Base-by-base conservation (phyloP, 2,329 filamentous ascomycete genomes). In the Fusarium metavorans region DNA sequence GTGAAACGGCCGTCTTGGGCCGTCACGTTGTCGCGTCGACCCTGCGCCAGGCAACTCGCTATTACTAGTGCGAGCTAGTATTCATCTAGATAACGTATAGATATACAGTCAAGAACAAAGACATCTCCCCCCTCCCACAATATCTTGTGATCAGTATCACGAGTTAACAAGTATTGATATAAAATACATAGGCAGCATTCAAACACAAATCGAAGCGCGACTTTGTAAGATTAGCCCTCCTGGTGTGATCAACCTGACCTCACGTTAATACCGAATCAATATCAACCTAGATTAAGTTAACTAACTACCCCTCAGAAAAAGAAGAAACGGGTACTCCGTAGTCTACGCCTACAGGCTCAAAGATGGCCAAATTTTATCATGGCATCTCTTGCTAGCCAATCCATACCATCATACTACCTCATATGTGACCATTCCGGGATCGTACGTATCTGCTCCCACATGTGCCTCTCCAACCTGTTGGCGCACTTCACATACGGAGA, bases 401-500 rank as follows among this genome's bases (percentile, higher is more conserved):
- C 39, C 39, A 43, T 20, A 43, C 39, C 39, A 43, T 43, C 39
- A 43, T 43, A 43, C 39, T 20, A 43, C 77, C 89, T 87, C 65
- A 90, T 84, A 77, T 91, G 88, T 16, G 92, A 94, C 96, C 96
- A 98, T 86, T 98, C 96, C 1, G 96, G 95, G 62, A 98, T 94
- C 76, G 93, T 93, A 81, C 94, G 92, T 83, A 98, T 95, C 84
- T 96, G 94, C 82, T 92, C 89, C 94, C 95, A 98, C 95, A 98
- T 97, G 81, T 92, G 97, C 84, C 97, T 97, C 81, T 92, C 97
- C 45, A 99, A 87, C 81, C 97, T 97, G 82, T 95, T 97, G 45
- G 97, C 97, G 66, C 93, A 95, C 85, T 99, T 98, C 23, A 95
- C 95, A 82, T 98, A 99, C 0, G 95, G 93, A 0, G 96, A 98